Evolutionary conservation across 768 basidiomycete species (phyloP).

Genomic region (Terana coerulea): DNA sequence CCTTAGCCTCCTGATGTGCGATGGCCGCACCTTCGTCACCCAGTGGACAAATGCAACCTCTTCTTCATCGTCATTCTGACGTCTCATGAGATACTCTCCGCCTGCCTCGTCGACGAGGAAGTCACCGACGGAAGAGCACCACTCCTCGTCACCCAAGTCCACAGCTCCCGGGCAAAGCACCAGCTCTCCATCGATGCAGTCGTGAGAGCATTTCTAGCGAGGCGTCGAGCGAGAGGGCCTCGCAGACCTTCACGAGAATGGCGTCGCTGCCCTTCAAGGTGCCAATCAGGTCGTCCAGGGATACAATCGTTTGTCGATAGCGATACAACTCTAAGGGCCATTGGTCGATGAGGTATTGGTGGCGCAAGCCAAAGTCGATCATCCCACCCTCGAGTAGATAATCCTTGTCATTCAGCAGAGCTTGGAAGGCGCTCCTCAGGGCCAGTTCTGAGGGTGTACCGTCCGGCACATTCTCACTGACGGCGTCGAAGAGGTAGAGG

Average conservation of each 20-base stretch:
- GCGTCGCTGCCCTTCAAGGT: constrained; percentile 13
- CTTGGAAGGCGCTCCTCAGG: constrained; percentile 10
- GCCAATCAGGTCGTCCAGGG: constrained; percentile 14
- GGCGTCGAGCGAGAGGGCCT: background rate
- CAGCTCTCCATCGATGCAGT: background rate
- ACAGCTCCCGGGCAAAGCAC: no score
- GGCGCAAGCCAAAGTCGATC: constrained; percentile 34
- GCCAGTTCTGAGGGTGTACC: background rate
- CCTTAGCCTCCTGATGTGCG: background rate
- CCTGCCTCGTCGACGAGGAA: background rate
- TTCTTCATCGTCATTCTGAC: background rate
- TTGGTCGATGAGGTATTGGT: constrained; percentile 32
- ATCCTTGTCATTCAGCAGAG: constrained; percentile 24
- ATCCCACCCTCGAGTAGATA: constrained; percentile 34
- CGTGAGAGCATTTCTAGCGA: background rate
- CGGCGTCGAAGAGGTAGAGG: constrained; percentile 18
- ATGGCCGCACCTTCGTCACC: background rate
- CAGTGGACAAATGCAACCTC: background rate
- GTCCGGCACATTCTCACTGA: background rate
- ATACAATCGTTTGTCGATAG: background rate
- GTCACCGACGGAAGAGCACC: background rate
- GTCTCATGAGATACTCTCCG: background rate
- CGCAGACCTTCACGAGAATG: background rate
- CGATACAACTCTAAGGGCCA: no score
- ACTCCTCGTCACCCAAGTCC: background rate